Base-by-base conservation (phyloP, 495 filamentous ascomycete genomes). In the Platismatia glauca region DNA sequence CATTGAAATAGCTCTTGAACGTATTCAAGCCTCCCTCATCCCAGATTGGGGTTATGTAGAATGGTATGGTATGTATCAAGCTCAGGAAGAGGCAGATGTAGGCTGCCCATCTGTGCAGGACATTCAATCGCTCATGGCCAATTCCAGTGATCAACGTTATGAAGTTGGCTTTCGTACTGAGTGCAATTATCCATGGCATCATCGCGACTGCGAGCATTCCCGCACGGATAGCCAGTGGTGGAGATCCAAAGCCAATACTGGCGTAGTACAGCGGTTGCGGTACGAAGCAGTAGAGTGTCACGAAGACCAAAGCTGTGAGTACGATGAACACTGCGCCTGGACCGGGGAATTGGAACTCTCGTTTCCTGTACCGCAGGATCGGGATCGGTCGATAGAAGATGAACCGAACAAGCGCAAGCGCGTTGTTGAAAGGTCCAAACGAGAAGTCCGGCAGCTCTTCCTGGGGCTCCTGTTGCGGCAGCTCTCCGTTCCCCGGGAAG, bases 201-300 rank as follows among this genome's bases (percentile, higher is more conserved):
- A 96, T 89, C 33, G 93, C 89, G 22, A 97, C 85, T 34, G 93
- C 87, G 35, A 96, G 83, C 93, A 97, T 97, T 48, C 93, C 93
- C 18, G 91, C 82, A 63, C 93, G 86, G 67, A 96, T 88, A 31
- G 92, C 90, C 31, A 97, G 71, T 11, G 93, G 93, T 46, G 93
- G 93, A 6, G 94, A 95, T 38, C 93, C 93, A 60, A 82, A 90
- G 35, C 76, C 77, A 66, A 95, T 93, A 70, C 86, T 89, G 70
- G 88, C 77, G 79, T 87, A 94, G 75, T 89, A 95, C 12, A 92
- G 77, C 4, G 91, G 91, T 64, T 92, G 89, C 52, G 88, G 89
- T 31, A 95, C 69, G 68, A 95, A 94, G 66, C 81, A 85, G 72
- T 91, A 95, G n/a, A 92, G 76, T 0, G 84, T 83, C 41, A 87